These are phyloP conservation scores for Aegle marmelos DNA, from an alignment of 345 rosid genomes.

Conservation along the genomic window DNA sequence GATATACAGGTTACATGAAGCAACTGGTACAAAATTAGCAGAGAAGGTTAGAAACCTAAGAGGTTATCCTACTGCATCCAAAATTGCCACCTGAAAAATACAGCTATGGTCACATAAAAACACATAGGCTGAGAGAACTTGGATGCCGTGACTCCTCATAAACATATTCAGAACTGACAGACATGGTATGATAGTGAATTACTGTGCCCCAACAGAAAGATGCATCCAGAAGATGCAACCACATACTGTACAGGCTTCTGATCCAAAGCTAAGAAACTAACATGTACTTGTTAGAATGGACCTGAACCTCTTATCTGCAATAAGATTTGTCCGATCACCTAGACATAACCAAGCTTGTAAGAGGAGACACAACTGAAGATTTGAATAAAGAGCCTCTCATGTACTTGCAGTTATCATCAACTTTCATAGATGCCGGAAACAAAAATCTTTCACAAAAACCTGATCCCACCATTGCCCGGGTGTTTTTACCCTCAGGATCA, in stretches of 20 bases:
- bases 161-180: not conserved
- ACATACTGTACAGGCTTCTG: slow-evolving; percentile 18
- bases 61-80: slow-evolving; percentile 41
- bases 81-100: slow-evolving; percentile 37
- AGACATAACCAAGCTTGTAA: slow-evolving; percentile 65
- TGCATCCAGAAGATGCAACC: slow-evolving; percentile 24
- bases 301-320: not conserved
- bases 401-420: slow-evolving; percentile 69
- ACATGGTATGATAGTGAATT: not conserved
- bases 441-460: slow-evolving; percentile 21
- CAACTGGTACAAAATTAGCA: slow-evolving; percentile 6
- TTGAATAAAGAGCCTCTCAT: slow-evolving; percentile 44
- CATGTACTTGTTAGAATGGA: not conserved
- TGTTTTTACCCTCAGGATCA: not conserved
- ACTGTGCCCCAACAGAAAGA: slow-evolving; percentile 23
- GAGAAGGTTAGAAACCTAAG: slow-evolving; percentile 19
- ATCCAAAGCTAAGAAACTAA: not conserved
- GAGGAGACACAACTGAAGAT: slow-evolving; percentile 44
- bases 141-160: slow-evolving; percentile 25
- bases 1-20: slow-evolving; percentile 23
- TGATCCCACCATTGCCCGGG: slow-evolving; percentile 6
- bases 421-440: slow-evolving; percentile 33
- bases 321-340: slow-evolving; percentile 36
- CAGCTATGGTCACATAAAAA: slow-evolving; percentile 27
- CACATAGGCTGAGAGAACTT: slow-evolving; percentile 16